Evolutionary conservation across 805 yeast species (phyloP), one percentile per base, ranked within the genome.

Genomic region (Gaillardinia entomophila): DNA sequence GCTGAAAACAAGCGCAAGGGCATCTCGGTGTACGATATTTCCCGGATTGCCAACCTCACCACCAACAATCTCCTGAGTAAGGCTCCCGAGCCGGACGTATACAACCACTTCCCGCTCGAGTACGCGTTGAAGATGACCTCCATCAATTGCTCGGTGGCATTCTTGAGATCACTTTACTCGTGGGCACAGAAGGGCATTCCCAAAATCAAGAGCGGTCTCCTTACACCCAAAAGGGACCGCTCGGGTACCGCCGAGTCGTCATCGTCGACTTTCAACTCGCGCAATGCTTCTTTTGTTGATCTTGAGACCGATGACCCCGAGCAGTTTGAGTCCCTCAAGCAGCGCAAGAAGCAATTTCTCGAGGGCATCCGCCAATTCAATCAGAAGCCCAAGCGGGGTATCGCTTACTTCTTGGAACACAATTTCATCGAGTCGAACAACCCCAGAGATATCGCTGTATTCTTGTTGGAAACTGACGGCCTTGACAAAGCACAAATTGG

Each of bases 401-500:
- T 92, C 35, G 67, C 70, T 18, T 68, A 62, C 35, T 68, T 92
- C 36, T 46, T 83, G 13, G 71, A 67, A 15, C 69, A 77, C 31
- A 79, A 80, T 0, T 83, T 92, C 48, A 67, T 94, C 27, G 49
- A 57, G 8, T 66, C 76, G 16, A 71, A 74, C 26, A 68, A 73
- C 2, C 88, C 97, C 1, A 50, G 48, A 4, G 78, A 76, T 6
- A 76, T 92, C 42, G 97, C 97, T 0, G 53, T 60, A 36, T 87
- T 92, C 57, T 60, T 92, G 33, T 57, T 86, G 28, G 62, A 60
- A 15, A 81, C 82, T 3, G 87, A 79, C 26, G 84, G 90, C 0
- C 64, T 92, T 33, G 95, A 88, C 51, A 82, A 89, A 52, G 71
- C 89, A 0, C 75, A 75, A 5, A 70, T 94, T 36, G 99, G 99